Conservation (phyloP, 768 basidiomycete genomes). For the Termitomyces sp. region DNA sequence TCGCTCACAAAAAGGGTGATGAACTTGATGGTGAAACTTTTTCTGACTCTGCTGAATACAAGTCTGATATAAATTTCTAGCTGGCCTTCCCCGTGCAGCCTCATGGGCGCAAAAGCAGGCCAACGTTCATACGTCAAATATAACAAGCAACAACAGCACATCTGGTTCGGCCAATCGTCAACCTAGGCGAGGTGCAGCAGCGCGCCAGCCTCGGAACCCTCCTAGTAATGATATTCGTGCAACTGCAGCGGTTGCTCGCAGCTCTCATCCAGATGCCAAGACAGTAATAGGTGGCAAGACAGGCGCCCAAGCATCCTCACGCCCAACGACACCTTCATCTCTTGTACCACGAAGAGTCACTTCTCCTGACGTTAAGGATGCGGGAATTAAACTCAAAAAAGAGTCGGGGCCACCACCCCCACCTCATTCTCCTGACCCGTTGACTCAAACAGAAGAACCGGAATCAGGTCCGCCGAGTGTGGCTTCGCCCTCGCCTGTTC, state of each 20-base stretch:
- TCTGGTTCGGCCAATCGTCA: constrained; percentile 30
- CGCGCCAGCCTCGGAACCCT: constrained; percentile 46
- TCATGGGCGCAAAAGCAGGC: constrained; percentile 56
- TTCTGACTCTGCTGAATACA: constrained; percentile 7
- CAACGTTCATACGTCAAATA: constrained; percentile 17
- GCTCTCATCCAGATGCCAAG: constrained; percentile 42
- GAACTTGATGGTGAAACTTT: constrained; percentile 47
- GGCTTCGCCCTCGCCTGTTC: constrained; percentile 26
- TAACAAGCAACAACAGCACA: constrained; percentile 14
- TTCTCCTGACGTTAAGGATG: constrained; percentile 36
- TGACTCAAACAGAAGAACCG: constrained; percentile 45
- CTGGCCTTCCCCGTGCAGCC: constrained; percentile 65
- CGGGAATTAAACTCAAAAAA: constrained; percentile 39
- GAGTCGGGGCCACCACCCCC: constrained; percentile 23
- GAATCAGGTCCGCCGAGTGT: constrained; percentile 46
- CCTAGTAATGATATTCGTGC: constrained; percentile 31
- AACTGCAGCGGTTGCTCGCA: constrained; percentile 26
- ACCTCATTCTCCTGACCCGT: constrained; percentile 44
- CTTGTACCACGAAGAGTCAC: constrained; percentile 38
- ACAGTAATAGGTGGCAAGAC: constrained; percentile 29
- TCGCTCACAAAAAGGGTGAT: constrained; percentile 59
- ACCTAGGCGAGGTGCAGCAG: constrained; percentile 38
- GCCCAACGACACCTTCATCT: constrained; percentile 51
- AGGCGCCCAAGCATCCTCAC: constrained; percentile 51
- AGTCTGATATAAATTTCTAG: constrained; percentile 16